phyloP scores from a whole-genome alignment of 2,329 filamentous ascomycete genomes.

The Diaporthe vaccinii region DNA sequence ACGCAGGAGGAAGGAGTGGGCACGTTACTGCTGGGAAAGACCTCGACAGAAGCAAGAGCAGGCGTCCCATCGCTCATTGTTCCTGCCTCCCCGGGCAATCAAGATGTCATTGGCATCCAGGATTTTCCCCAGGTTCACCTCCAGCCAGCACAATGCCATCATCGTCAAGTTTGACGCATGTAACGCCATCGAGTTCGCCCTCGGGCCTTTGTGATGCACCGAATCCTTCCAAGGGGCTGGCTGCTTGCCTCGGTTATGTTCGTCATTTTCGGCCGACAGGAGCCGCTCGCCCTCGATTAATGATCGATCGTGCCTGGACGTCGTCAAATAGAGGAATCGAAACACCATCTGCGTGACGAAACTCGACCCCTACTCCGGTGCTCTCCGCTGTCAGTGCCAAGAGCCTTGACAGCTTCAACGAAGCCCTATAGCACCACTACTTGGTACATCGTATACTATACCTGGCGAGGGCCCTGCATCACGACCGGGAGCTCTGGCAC shows the following conservation, averaged over 20 bases:
- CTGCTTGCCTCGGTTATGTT: not conserved
- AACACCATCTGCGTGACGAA: not conserved
- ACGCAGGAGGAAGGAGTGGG: not conserved
- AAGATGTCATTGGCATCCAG: not conserved
- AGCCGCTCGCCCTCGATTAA: not conserved
- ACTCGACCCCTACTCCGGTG: constrained; percentile 3
- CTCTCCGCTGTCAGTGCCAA: constrained; percentile 22
- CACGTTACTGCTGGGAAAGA: not conserved
- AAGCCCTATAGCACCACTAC: not conserved
- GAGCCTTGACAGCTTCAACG: constrained; percentile 30
- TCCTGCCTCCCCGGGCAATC: not conserved
- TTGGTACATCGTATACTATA: not conserved
- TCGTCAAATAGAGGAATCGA: constrained; percentile 3
- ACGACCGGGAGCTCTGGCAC: constrained; percentile 9
- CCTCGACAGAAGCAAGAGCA: not conserved
- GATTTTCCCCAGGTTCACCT: not conserved
- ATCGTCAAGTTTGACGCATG: not conserved
- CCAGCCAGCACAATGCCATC: not conserved
- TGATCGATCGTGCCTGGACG: constrained; percentile 15
- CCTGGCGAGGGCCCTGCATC: constrained; percentile 5
- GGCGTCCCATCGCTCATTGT: not conserved
- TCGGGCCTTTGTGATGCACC: not conserved
- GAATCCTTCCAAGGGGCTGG: not conserved
- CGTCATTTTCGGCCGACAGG: not conserved
- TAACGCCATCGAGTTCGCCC: not conserved